A percentile compares a stretch with the other conserved stretches of the same genome.
Conservation (phyloP, 768 basidiomycete genomes). For the Hebeloma cylindrosporum region DNA sequence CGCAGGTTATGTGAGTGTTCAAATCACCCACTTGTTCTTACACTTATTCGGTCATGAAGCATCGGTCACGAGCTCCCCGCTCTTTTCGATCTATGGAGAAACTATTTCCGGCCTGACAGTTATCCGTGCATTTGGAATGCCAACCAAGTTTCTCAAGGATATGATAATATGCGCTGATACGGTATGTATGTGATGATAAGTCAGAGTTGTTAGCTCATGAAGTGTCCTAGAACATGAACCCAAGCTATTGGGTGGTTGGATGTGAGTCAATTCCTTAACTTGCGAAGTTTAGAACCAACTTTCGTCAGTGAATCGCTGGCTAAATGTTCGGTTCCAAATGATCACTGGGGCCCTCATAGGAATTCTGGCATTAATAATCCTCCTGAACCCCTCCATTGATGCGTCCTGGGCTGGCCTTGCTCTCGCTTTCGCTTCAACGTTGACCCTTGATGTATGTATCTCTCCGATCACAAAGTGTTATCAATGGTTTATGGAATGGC, state of each 20-base stretch:
- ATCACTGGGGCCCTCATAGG: slow-evolving; percentile 67
- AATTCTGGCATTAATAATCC: slow-evolving; percentile 74
- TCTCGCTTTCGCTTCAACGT: slow-evolving; percentile 76
- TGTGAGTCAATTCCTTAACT: slow-evolving; percentile 39
- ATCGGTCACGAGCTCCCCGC: slow-evolving; percentile 38
- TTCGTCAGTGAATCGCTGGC: slow-evolving; percentile 82
- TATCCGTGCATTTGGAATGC: slow-evolving; percentile 84
- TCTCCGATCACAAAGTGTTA: too few species aligned
- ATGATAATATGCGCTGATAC: slow-evolving; percentile 84
- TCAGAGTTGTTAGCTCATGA: not conserved
- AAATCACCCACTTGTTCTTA: too few species aligned
- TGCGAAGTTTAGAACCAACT: not conserved
- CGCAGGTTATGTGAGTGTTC: too few species aligned
- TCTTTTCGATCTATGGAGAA: slow-evolving; percentile 47
- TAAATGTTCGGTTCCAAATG: slow-evolving; percentile 70
- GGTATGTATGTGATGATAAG: slow-evolving; percentile 39
- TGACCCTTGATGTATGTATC: slow-evolving; percentile 76
- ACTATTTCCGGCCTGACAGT: slow-evolving; percentile 44
- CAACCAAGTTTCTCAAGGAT: slow-evolving; percentile 81
- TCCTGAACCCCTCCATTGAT: slow-evolving; percentile 64
- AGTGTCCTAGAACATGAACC: slow-evolving; percentile 51
- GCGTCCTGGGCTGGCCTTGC: slow-evolving; percentile 87
- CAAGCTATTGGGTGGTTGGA: slow-evolving; percentile 92
- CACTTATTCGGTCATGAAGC: too few species aligned
- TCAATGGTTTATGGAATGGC: too few species aligned